Base-by-base conservation (phyloP, 345 rosid species). In the Moricandia arvensis region DNA sequence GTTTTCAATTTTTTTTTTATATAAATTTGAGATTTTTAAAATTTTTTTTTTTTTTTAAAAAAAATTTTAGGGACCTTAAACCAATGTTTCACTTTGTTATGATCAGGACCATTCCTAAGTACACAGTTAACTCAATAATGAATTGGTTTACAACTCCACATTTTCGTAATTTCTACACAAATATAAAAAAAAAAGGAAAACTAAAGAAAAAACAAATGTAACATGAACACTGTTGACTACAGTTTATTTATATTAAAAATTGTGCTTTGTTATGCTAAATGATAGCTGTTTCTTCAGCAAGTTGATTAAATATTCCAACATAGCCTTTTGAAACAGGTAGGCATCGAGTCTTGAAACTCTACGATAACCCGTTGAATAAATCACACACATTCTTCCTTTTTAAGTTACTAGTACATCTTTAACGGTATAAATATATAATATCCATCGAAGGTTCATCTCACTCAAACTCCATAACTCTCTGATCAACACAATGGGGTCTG, bases 401-500 rank as follows among this genome's bases (percentile, higher is more conserved):
- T 30, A 62, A 17, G 10, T 29, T 54, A 31, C 2, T 18, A 38
- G 31, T 30, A 43, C 17, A 43, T n/a, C 8, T 17, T 3, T 49
- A 55, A 15, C n/a, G 15, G 9, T 26, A 30, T 71, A 55, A 26
- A 59, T 59, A 35, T 34, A 8, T 1, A 33, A 33, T 16, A 8
- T 59, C 26, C 71, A 54, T 63, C 5, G 8, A 17, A 24, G 61
- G 59, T 16, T n/a, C 35, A 62, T 62, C 37, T 7, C 55, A 35
- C 26, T 53, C 66, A 78, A 62, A 78, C 29, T 29, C 12, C 5
- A n/a, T 0, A 35, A 66, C 68, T 64, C 66, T 66, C 64, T 60
- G 16, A 54, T 3, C 54, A 2, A 34, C 53, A 58, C 18, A 60
- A 85, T 86, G 90, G 87, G 76, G 59, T 65, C 75, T 43, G 80